Evolutionary conservation across 1,139 yeast genomes (phyloP).

Genomic region (Taiozyma sp.): DNA sequence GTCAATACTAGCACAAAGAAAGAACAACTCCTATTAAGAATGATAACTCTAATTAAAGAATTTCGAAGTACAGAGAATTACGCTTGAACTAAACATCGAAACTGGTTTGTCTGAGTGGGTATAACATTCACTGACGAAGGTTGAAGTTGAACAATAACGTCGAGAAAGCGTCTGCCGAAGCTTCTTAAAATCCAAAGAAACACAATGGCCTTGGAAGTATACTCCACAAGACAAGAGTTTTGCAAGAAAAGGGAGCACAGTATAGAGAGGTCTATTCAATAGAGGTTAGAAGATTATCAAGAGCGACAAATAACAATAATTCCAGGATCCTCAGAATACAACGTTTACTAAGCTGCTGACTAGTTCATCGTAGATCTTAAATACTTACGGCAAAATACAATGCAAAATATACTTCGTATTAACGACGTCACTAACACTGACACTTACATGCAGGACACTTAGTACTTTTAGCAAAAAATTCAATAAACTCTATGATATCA

Average conservation of each 20-base stretch:
- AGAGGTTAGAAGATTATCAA: conserved; percentile 25
- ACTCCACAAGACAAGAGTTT: conserved; percentile 16
- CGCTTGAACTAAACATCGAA: conserved; percentile 37
- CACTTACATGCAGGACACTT: too few species aligned
- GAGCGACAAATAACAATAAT: conserved; percentile 6
- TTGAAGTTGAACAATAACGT: conserved; percentile 18
- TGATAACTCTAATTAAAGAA: conserved; percentile 40
- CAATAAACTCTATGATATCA: too few species aligned
- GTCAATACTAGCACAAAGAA: conserved; percentile 4
- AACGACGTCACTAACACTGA: too few species aligned
- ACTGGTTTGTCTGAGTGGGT: conserved; percentile 47
- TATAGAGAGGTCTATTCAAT: conserved; percentile 24
- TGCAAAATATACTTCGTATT: too few species aligned
- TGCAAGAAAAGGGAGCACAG: conserved; percentile 23
- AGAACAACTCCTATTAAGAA: conserved; percentile 29
- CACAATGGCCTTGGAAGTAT: conserved; percentile 19
- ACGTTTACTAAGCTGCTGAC: too few species aligned
- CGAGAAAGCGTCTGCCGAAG: conserved; percentile 23
- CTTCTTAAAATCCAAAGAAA: conserved; percentile 11
- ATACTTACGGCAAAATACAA: too few species aligned
- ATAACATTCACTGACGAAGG: conserved; percentile 10
- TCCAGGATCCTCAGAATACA: too few species aligned
- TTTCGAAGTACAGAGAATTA: conserved; percentile 37
- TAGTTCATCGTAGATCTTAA: too few species aligned
- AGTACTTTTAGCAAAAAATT: too few species aligned